Percentiles rank a stretch among this genome's conserved stretches.
phyloP scores from a whole-genome alignment of 1,139 yeast genomes.

The Barnettozyma hawaiiensis region DNA sequence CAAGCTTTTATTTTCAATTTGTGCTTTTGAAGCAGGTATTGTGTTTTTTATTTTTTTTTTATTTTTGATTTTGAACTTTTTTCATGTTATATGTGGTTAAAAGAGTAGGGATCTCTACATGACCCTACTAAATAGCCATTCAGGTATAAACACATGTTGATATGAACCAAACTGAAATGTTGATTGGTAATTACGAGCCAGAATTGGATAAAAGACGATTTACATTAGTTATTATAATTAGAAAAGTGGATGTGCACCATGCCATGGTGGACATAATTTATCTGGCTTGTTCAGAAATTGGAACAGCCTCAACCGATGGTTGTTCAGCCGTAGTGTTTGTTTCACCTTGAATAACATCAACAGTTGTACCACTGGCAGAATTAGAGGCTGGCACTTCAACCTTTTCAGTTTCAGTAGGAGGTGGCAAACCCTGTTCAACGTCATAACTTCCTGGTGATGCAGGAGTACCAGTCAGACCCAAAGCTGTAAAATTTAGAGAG shows the following conservation, averaged over 20 bases:
- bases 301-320: background rate
- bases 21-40: no score
- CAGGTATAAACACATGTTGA: no score
- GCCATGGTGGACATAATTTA: background rate
- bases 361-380: background rate
- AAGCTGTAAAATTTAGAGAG: background rate
- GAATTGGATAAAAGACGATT: background rate
- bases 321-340: background rate
- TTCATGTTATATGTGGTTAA: no score
- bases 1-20: background rate
- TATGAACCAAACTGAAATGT: background rate
- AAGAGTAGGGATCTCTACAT: no score
- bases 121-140: no score
- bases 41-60: background rate
- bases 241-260: background rate
- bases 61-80: no score
- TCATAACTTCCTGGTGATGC: background rate
- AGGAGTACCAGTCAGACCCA: conserved; percentile 2
- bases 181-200: background rate
- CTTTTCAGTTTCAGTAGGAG: conserved; percentile 1
- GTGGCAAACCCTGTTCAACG: background rate
- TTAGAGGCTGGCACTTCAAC: background rate
- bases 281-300: background rate
- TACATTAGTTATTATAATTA: background rate
- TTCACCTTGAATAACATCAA: background rate